phyloP scores from a whole-genome alignment of 2,329 filamentous ascomycete species.

The Didymella exigua region DNA sequence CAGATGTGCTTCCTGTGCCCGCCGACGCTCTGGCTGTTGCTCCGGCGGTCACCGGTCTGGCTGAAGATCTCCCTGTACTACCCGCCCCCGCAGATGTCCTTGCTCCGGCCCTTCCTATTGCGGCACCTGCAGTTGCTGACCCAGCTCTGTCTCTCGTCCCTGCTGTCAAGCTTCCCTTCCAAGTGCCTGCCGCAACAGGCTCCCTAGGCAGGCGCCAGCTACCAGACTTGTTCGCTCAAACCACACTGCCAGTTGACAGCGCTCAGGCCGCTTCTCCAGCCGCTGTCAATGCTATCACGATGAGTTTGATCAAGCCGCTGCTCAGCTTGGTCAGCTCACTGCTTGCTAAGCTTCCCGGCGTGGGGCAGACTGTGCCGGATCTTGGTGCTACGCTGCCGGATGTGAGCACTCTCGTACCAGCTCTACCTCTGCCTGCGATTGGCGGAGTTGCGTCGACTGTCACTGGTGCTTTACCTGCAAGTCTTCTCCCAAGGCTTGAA shows the following conservation, averaged over 20 bases:
- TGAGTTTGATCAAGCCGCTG: background rate
- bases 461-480: background rate
- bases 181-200: background rate
- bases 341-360: background rate
- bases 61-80: background rate
- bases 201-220: constrained; percentile 2
- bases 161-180: constrained; percentile 1
- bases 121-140: background rate
- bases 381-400: background rate
- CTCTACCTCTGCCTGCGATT: background rate
- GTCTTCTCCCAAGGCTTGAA: background rate
- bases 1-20: background rate
- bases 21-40: too few relatives aligned
- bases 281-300: background rate
- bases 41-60: background rate
- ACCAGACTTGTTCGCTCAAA: background rate
- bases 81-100: background rate
- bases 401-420: background rate
- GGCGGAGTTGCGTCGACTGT: background rate
- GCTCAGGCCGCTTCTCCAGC: background rate
- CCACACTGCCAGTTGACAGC: background rate
- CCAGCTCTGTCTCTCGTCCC: background rate
- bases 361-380: background rate
- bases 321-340: background rate
- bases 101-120: background rate